Conservation (phyloP, 2,329 filamentous ascomycete genomes). For the Colletotrichum sp. region DNA sequence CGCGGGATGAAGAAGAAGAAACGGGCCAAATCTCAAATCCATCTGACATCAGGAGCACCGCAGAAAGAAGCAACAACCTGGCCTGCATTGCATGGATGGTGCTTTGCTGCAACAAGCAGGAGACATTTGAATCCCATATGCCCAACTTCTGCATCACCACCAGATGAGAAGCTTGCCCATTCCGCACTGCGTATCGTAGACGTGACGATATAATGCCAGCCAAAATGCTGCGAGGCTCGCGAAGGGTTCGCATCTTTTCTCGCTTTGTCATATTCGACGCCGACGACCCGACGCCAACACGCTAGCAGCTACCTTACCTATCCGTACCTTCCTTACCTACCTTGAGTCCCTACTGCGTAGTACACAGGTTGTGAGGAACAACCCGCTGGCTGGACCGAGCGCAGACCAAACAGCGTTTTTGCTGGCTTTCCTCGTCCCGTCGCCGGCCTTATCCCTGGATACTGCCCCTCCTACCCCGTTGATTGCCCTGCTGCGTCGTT, state of each 20-base stretch:
- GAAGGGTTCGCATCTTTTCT: not conserved
- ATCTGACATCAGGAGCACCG: not conserved
- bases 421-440: not conserved
- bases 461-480: conserved; percentile 8
- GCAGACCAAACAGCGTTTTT: not conserved
- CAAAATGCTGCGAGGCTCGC: not conserved
- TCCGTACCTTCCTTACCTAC: not conserved
- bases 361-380: not conserved
- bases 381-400: conserved; percentile 11
- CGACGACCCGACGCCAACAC: not conserved
- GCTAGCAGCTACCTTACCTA: not conserved
- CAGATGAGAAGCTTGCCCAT: not conserved
- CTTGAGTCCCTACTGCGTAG: not conserved
- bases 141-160: not conserved
- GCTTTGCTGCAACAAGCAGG: not conserved
- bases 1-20: not conserved
- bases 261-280: not conserved
- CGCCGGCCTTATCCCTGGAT: conserved; percentile 15
- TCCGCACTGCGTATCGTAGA: not conserved
- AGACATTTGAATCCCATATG: not conserved
- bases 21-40: not conserved
- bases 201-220: not conserved
- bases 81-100: not conserved
- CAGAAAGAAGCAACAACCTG: not conserved
- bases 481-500: conserved; percentile 13